A percentile compares a stretch with the other conserved stretches of the same genome.
These are phyloP conservation scores for Penicillium decumbens DNA, from an alignment of 2,329 filamentous ascomycete species.

Conservation along the genomic window DNA sequence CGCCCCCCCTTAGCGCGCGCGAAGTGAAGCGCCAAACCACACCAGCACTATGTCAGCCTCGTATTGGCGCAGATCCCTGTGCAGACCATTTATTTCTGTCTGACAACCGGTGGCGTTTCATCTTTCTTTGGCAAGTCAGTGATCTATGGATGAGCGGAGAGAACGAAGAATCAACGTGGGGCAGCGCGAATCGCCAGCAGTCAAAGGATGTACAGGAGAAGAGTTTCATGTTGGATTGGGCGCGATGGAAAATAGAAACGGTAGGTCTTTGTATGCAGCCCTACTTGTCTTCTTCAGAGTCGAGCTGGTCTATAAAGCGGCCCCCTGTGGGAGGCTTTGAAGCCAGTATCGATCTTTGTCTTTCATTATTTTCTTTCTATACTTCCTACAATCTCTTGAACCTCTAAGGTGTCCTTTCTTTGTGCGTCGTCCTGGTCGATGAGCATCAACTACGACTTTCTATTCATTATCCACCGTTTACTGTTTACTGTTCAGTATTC, in stretches of 20 bases:
- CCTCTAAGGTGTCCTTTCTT: constrained; percentile 2
- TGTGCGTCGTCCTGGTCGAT: constrained; percentile 17
- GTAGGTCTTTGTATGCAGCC: constrained; percentile 2
- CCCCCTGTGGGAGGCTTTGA: background rate
- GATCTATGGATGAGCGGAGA: constrained; percentile 14
- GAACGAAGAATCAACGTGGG: constrained; percentile 2
- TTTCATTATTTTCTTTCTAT: constrained; percentile 11
- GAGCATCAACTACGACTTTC: background rate
- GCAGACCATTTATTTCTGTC: constrained; percentile 7
- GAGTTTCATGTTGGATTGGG: constrained; percentile 16
- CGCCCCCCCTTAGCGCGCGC: constrained; percentile 21
- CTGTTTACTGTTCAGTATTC: background rate
- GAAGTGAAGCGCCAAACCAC: constrained; percentile 14
- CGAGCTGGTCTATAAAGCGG: constrained; percentile 13
- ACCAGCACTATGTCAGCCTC: background rate
- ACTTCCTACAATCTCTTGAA: constrained; percentile 4
- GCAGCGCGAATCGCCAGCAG: constrained; percentile 9
- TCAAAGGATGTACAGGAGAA: constrained; percentile 2
- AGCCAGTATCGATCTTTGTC: constrained; percentile 8
- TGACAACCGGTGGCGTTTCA: constrained; percentile 14
- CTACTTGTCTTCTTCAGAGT: background rate
- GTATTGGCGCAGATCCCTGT: background rate
- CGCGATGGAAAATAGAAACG: constrained; percentile 13
- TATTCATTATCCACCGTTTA: background rate
- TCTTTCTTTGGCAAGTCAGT: background rate